Evolutionary conservation across 495 filamentous ascomycete genomes (phyloP), one percentile per base, ranked within the genome.

Genomic region (Aspergillus nanangensis): DNA sequence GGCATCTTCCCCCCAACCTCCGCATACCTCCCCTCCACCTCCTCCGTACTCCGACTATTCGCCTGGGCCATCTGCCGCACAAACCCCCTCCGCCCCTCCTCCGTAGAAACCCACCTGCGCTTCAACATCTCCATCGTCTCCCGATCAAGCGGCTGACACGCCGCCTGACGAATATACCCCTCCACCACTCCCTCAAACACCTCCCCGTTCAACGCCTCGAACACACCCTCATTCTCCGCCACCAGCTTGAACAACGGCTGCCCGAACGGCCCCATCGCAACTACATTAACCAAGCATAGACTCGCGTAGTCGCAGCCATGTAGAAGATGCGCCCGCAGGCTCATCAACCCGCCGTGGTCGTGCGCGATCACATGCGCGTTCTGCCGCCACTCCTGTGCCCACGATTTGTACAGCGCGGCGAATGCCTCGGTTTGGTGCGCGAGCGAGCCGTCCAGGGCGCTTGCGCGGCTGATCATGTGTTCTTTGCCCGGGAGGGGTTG

Each of bases 321-420:
- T 0, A 60, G 15, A 1, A 69, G 34, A 33, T 54, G 24, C 13
- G 56, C 55, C 3, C 63, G 56, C 7, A 67, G 33, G 32, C 48
- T 45, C 44, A 66, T 53, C 41, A 67, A 40, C 4, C 63, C 64
- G 8, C 48, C 66, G 41, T 61, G 48, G 25, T 67, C 66, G 32
- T 69, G 66, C 3, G 63, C 63, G 17, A 69, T 35, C 1, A 69
- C 53, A 48, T 69, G 62, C 5, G 66, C 50, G n/a, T 31, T 14
- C 0, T 36, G 18, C 3, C 22, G 34, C 52, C 41, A 55, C 1
- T 23, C 13, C 8, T n/a, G 19, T 11, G 40, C 22, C 66, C 62
- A 67, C 23, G 38, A 45, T 3, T 40, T 44, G 37, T 53, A 64
- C 0, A 69, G 56, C 10, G 63, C 64, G 23, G 63, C 57, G 27